Percentiles rank a stretch among this genome's conserved stretches.
These are phyloP conservation scores for Triadica sebifera DNA, from an alignment of 345 rosid species.

Conservation along the genomic window DNA sequence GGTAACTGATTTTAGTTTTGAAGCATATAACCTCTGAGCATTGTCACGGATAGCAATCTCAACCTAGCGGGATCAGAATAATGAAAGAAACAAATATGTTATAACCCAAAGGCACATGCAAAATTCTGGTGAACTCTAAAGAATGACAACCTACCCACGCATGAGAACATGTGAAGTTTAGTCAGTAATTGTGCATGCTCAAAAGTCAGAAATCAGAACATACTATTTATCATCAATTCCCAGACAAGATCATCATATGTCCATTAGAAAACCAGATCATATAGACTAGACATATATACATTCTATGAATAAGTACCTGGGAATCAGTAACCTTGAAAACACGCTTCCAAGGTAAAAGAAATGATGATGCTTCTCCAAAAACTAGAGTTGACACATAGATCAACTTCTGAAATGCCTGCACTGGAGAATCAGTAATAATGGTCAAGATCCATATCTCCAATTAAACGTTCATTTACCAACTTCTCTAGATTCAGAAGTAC, in stretches of 20 bases:
- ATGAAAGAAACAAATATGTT: background rate
- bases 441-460: slow-evolving; percentile 47
- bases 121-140: background rate
- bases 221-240: background rate
- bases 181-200: background rate
- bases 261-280: background rate
- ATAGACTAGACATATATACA: background rate
- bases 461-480: background rate
- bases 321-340: slow-evolving; percentile 91
- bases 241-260: background rate
- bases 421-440: slow-evolving; percentile 58
- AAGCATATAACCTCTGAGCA: slow-evolving; percentile 78
- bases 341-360: slow-evolving; percentile 99
- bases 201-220: background rate
- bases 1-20: slow-evolving; percentile 62
- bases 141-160: background rate
- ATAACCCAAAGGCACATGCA: background rate
- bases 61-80: slow-evolving; percentile 44
- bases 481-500: background rate
- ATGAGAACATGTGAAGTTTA: background rate
- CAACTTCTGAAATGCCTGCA: slow-evolving; percentile 99
- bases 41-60: slow-evolving; percentile 97
- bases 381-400: slow-evolving; percentile 91
- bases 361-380: slow-evolving; percentile 92
- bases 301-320: slow-evolving; percentile 49